Evolutionary conservation across 495 filamentous ascomycete species (phyloP).

Genomic region (Podospora pseudopauciseta): DNA sequence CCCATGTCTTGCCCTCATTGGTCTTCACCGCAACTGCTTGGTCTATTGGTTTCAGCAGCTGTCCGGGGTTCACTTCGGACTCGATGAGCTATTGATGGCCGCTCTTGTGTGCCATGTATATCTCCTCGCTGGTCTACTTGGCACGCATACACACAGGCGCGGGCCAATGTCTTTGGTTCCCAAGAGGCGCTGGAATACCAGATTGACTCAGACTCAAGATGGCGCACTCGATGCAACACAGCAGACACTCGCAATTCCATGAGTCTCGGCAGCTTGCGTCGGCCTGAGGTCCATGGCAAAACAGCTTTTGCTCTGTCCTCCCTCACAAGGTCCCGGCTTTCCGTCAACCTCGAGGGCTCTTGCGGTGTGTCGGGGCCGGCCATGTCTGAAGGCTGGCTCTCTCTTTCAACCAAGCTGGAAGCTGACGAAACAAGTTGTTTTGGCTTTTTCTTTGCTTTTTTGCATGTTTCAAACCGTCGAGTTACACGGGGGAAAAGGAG

Average conservation of each 20-base stretch:
- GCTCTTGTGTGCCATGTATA: constrained; percentile 1
- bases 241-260: constrained; percentile 24
- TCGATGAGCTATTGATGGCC: background rate
- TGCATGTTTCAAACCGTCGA: constrained; percentile 4
- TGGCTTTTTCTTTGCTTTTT: background rate
- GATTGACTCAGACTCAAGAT: constrained; percentile 35
- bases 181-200: constrained; percentile 31
- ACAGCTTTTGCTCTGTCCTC: background rate
- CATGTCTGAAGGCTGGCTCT: background rate
- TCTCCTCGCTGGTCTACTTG: background rate
- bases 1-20: constrained; percentile 19
- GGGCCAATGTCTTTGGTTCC: constrained; percentile 26
- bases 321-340: background rate
- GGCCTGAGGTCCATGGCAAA: constrained; percentile 4
- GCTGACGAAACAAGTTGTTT: background rate
- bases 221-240: constrained; percentile 29
- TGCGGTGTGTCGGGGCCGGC: constrained; percentile 9
- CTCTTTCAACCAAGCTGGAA: background rate
- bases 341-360: constrained; percentile 2
- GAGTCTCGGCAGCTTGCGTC: constrained; percentile 29
- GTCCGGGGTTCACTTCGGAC: constrained; percentile 9
- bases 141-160: background rate
- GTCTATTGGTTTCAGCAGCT: constrained; percentile 23
- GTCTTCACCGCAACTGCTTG: background rate
- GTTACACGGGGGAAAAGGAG: background rate